These are phyloP conservation scores for Cutaneotrichosporon sp. DNA, from an alignment of 1,284 basidiomycete species.

Conservation along the genomic window DNA sequence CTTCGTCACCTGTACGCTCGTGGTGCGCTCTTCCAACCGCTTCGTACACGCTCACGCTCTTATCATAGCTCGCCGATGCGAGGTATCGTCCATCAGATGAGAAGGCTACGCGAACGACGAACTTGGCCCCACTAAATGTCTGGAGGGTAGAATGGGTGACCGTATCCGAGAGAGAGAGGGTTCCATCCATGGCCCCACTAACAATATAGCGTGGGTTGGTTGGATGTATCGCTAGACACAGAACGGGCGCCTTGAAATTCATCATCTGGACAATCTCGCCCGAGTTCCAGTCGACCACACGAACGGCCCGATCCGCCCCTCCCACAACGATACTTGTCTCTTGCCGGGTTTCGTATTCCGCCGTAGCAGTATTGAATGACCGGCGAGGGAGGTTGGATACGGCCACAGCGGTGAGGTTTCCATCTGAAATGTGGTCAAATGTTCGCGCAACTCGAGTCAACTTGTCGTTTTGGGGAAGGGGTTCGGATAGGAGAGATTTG, in stretches of 20 bases:
- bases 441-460: slow-evolving; percentile 28
- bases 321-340: slow-evolving; percentile 64
- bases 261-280: slow-evolving; percentile 59
- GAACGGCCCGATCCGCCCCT: slow-evolving; percentile 77
- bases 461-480: slow-evolving; percentile 24
- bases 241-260: slow-evolving; percentile 47
- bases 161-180: slow-evolving; percentile 44
- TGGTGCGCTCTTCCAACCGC: slow-evolving; percentile 18
- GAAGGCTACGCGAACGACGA: slow-evolving; percentile 50
- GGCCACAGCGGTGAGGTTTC: slow-evolving; percentile 44
- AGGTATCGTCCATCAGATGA: slow-evolving; percentile 43
- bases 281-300: slow-evolving; percentile 69
- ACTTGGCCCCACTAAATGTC: slow-evolving; percentile 45
- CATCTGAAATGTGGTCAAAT: slow-evolving; percentile 38
- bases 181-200: slow-evolving; percentile 52
- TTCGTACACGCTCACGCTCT: slow-evolving; percentile 45
- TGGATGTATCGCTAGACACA: slow-evolving; percentile 50
- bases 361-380: slow-evolving; percentile 43
- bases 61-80: slow-evolving; percentile 52
- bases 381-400: slow-evolving; percentile 35
- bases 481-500: slow-evolving; percentile 29
- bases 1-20: slow-evolving; percentile 7
- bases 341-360: slow-evolving; percentile 37
- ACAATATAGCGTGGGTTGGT: slow-evolving; percentile 44
- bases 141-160: slow-evolving; percentile 44